Conservation (phyloP, 1,284 basidiomycete genomes). For the Fomitopsis schrenkii region DNA sequence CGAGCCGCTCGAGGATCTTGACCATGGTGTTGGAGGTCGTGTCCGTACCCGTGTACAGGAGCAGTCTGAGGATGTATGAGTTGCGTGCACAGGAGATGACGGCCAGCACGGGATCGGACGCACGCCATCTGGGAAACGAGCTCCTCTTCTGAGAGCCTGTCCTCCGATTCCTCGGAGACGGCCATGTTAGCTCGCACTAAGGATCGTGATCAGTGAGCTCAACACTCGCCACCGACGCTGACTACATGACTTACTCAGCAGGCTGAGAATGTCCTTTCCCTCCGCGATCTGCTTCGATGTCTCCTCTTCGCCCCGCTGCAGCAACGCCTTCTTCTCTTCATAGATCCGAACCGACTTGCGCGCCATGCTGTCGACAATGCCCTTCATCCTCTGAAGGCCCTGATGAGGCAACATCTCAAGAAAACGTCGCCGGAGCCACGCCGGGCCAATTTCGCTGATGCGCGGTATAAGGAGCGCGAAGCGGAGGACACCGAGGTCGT, state of each 20-base stretch:
- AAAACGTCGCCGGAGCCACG: constrained; percentile 31
- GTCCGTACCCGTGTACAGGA: constrained; percentile 15
- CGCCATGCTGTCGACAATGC: constrained; percentile 36
- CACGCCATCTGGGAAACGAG: constrained; percentile 12
- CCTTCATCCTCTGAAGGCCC: constrained; percentile 26
- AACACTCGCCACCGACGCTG: background rate
- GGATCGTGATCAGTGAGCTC: background rate
- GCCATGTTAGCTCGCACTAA: constrained; percentile 12
- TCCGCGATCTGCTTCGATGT: constrained; percentile 28
- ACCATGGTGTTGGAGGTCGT: constrained; percentile 14
- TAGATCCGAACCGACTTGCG: constrained; percentile 33
- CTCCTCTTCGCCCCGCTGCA: constrained; percentile 32
- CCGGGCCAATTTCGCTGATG: constrained; percentile 28
- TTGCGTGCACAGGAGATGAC: too few relatives aligned
- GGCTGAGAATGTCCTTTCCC: constrained; percentile 46
- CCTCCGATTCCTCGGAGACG: constrained; percentile 6
- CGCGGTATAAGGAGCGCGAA: constrained; percentile 16
- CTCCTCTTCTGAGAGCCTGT: constrained; percentile 5
- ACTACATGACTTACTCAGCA: constrained; percentile 31
- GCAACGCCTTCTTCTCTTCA: constrained; percentile 33
- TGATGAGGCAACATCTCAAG: constrained; percentile 30
- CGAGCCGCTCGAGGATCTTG: constrained; percentile 1
- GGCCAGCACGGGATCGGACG: background rate
- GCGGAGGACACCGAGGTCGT: background rate
- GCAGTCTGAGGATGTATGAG: background rate